Conservation (phyloP, 2,329 filamentous ascomycete species). For the Magnaporthiopsis incrustans region DNA sequence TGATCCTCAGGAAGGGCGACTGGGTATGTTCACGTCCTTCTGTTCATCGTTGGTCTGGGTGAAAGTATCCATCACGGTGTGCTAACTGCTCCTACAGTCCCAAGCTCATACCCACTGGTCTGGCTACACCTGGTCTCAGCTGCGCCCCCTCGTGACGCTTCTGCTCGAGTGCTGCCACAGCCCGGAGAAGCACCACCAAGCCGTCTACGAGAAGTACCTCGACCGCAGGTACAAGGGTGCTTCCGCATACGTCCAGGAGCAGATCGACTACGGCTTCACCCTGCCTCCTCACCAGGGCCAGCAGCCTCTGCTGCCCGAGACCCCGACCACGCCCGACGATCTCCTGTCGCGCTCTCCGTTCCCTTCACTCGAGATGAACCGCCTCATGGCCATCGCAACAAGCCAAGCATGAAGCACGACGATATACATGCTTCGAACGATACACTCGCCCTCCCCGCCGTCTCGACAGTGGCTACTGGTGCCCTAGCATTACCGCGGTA, state of each 20-base stretch:
- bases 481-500: no score
- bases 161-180: constrained; percentile 83
- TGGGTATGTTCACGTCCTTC: constrained; percentile 60
- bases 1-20: constrained; percentile 83
- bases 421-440: neutral
- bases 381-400: neutral
- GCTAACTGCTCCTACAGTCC: constrained; percentile 42
- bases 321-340: neutral
- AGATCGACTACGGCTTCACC: constrained; percentile 55
- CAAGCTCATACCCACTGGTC: constrained; percentile 85
- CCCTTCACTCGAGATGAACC: constrained; percentile 2
- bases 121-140: constrained; percentile 80
- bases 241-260: constrained; percentile 68
- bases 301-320: constrained; percentile 6
- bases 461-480: neutral
- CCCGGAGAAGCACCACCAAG: constrained; percentile 71
- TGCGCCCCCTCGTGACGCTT: constrained; percentile 67
- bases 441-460: neutral
- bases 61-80: neutral
- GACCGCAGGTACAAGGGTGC: constrained; percentile 83
- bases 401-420: neutral
- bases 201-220: constrained; percentile 87
- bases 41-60: neutral
- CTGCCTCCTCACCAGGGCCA: constrained; percentile 34
- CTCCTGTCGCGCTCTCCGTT: neutral